These are phyloP conservation scores for Zygotorulaspora chibaensis DNA, from an alignment of 805 yeast genomes.

Conservation along the genomic window DNA sequence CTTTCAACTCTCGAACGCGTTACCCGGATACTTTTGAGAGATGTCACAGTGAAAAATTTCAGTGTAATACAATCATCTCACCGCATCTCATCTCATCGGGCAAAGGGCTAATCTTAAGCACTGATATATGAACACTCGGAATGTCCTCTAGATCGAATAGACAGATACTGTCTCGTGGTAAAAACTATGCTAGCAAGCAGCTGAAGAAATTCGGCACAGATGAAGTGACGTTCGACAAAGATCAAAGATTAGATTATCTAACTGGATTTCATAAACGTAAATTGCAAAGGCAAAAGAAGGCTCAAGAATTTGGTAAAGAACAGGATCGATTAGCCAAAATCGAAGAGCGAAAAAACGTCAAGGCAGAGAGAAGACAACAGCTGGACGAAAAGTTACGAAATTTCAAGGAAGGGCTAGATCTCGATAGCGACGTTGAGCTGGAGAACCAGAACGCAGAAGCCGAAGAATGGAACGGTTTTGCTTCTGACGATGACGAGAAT, in stretches of 20 bases:
- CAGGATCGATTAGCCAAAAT: conserved; percentile 67
- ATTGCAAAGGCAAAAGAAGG: conserved; percentile 80
- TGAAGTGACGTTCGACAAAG: conserved; percentile 81
- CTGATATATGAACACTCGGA: background rate
- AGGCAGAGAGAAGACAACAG: conserved; percentile 63
- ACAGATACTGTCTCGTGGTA: conserved; percentile 85
- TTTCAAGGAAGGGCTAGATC: conserved; percentile 30
- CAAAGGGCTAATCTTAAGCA: too few species aligned
- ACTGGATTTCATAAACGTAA: conserved; percentile 97
- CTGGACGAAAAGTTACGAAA: conserved; percentile 52
- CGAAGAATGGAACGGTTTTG: conserved; percentile 42
- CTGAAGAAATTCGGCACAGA: conserved; percentile 64
- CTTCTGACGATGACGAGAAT: conserved; percentile 24
- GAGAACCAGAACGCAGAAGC: conserved; percentile 22
- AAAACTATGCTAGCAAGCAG: conserved; percentile 67
- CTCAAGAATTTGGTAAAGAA: conserved; percentile 70
- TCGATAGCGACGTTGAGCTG: conserved; percentile 26
- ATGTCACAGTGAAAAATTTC: conserved; percentile 6
- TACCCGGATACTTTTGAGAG: background rate
- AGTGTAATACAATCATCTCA: conserved; percentile 5
- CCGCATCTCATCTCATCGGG: conserved; percentile 2
- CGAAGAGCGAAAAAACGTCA: conserved; percentile 63
- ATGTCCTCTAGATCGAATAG: conserved; percentile 44
- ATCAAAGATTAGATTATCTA: conserved; percentile 72
- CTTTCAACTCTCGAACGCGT: background rate